These are phyloP conservation scores for Cryptococcus sp. DNA, from an alignment of 1,284 basidiomycete genomes.

Conservation along the genomic window DNA sequence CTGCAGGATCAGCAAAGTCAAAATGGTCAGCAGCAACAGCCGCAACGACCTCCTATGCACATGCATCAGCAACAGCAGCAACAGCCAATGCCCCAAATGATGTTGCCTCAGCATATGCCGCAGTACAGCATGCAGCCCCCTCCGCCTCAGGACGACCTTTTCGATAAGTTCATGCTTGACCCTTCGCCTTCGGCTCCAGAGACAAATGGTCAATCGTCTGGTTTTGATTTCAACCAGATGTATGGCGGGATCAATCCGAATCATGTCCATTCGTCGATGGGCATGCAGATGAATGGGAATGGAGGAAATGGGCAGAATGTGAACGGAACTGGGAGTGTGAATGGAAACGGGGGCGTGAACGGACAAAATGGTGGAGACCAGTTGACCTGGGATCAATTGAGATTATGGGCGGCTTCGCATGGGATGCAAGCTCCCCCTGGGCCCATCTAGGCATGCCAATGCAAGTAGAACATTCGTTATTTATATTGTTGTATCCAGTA, in stretches of 20 bases:
- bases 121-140: neutral
- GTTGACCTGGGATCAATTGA: neutral
- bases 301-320: too few species aligned
- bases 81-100: neutral
- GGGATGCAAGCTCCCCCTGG: neutral
- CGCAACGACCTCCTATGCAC: neutral
- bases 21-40: neutral
- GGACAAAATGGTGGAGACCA: too few species aligned
- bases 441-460: neutral
- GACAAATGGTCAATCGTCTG: neutral
- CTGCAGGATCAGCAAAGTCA: constrained; percentile 27
- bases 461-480: neutral
- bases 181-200: neutral
- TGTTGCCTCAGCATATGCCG: neutral
- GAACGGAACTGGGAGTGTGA: too few species aligned
- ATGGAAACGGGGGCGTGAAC: too few species aligned
- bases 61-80: neutral
- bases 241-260: neutral
- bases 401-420: neutral
- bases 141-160: neutral
- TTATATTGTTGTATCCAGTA: neutral
- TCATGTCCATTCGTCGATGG: too few species aligned
- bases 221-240: neutral
- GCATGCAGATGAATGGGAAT: too few species aligned
- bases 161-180: neutral